Percentiles rank a stretch among this genome's conserved stretches.
These are phyloP conservation scores for Microdochium nivale DNA, from an alignment of 2,329 filamentous ascomycete species.

Conservation along the genomic window DNA sequence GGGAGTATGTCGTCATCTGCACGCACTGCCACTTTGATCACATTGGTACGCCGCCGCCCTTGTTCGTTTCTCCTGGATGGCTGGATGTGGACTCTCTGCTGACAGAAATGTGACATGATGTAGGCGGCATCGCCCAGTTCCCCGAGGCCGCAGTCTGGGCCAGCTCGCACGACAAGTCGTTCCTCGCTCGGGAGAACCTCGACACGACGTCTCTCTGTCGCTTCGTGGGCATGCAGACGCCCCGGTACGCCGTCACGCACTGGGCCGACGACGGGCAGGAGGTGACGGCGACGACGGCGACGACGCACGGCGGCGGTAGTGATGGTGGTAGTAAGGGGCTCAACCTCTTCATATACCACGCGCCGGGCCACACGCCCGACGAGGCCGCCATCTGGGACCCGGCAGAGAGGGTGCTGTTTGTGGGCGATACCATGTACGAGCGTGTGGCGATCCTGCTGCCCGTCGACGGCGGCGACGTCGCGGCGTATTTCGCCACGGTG, in stretches of 20 bases:
- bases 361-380: slow-evolving; percentile 37
- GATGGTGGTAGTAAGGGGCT: no score
- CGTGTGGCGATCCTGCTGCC: slow-evolving; percentile 14
- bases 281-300: slow-evolving; percentile 12
- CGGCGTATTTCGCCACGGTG: slow-evolving; percentile 7
- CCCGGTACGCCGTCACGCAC: slow-evolving; percentile 27
- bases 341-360: slow-evolving; percentile 31
- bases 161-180: slow-evolving; percentile 24
- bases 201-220: slow-evolving; percentile 29
- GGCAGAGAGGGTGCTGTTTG: slow-evolving; percentile 30
- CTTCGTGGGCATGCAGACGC: slow-evolving; percentile 23
- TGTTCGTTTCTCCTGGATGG: background rate
- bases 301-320: no score
- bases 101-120: slow-evolving; percentile 5
- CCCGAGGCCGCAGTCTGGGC: slow-evolving; percentile 19
- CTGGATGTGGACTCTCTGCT: background rate
- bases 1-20: slow-evolving; percentile 30
- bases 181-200: slow-evolving; percentile 26
- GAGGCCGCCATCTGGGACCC: slow-evolving; percentile 34
- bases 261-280: slow-evolving; percentile 29
- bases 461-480: slow-evolving; percentile 7
- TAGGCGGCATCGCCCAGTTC: slow-evolving; percentile 26
- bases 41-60: slow-evolving; percentile 11
- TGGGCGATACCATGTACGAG: slow-evolving; percentile 37
- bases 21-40: slow-evolving; percentile 39